These are phyloP conservation scores for Hypoxylon sp. DNA, from an alignment of 2,329 filamentous ascomycete genomes.

Conservation along the genomic window DNA sequence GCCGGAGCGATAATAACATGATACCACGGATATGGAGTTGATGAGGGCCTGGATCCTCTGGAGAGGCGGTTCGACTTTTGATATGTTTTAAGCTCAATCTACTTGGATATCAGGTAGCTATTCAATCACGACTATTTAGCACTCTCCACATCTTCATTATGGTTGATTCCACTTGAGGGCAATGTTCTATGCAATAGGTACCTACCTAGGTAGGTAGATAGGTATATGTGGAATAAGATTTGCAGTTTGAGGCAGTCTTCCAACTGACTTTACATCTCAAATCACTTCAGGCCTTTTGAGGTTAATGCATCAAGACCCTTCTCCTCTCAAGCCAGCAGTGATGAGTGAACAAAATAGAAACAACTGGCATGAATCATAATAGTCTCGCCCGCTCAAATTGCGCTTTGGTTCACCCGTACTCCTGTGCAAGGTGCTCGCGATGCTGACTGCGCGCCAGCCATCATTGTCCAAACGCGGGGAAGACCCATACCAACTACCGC, in stretches of 20 bases:
- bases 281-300: too few relatives aligned
- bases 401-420: neutral
- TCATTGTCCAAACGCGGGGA: too few relatives aligned
- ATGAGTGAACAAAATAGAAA: neutral
- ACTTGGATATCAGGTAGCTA: neutral
- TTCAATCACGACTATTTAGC: neutral
- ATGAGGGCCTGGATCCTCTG: neutral
- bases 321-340: too few relatives aligned
- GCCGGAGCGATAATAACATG: conserved; percentile 15
- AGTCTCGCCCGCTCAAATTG: neutral
- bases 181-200: neutral
- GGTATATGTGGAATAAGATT: too few relatives aligned
- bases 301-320: too few relatives aligned
- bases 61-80: neutral
- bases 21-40: conserved; percentile 29
- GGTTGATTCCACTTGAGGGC: neutral
- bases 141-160: neutral
- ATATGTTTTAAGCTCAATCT: conserved; percentile 4
- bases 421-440: neutral
- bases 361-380: neutral
- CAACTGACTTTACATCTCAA: too few relatives aligned
- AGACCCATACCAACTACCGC: too few relatives aligned
- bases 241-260: too few relatives aligned
- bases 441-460: neutral
- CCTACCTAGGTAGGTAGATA: too few relatives aligned